These are phyloP conservation scores for Fusarium falciforme DNA, from an alignment of 2,329 filamentous ascomycete genomes.

Conservation along the genomic window DNA sequence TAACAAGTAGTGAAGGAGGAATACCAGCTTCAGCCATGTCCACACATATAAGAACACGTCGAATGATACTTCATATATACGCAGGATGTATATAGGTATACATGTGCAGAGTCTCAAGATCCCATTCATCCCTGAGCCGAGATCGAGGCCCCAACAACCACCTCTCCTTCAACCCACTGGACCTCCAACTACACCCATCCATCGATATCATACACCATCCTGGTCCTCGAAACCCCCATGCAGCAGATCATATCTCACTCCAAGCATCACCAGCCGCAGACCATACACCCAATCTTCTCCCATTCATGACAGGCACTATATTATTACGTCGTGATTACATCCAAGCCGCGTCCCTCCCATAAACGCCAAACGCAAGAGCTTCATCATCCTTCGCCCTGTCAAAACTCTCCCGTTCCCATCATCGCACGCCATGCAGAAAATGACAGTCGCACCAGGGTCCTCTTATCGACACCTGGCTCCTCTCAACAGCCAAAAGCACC, in stretches of 20 bases:
- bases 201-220: background rate
- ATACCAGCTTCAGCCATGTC: background rate
- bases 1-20: background rate
- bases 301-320: constrained; percentile 23
- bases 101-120: background rate
- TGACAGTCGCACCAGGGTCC: background rate
- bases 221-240: background rate
- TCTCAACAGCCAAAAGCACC: background rate
- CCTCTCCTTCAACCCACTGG: background rate
- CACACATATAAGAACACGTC: background rate
- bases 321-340: constrained; percentile 40
- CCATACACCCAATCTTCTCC: background rate
- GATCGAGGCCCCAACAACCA: background rate
- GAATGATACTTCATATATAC: background rate
- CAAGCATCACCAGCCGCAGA: background rate
- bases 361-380: constrained; percentile 22
- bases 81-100: background rate
- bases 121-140: background rate
- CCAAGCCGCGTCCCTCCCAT: constrained; percentile 18
- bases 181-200: background rate
- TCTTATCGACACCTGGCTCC: background rate
- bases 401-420: constrained; percentile 2
- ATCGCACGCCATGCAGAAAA: constrained; percentile 7
- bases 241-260: background rate
- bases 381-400: background rate